phyloP scores from a whole-genome alignment of 139 green algal species.

The Tetratostichococcus sp. region DNA sequence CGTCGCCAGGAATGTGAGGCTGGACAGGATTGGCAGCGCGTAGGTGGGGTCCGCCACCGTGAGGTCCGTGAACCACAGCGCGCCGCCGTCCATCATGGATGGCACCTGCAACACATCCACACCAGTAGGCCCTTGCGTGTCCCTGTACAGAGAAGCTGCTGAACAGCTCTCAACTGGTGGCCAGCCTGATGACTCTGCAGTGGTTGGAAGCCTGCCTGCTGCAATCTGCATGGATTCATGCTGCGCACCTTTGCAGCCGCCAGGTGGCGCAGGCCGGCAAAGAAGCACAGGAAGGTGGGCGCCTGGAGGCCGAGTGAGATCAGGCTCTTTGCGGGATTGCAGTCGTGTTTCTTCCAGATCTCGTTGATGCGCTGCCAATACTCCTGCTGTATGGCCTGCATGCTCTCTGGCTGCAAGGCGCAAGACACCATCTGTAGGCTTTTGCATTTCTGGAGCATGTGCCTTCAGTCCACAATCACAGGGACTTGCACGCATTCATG shows the following conservation, averaged over 20 bases:
- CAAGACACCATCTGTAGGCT: too few species aligned
- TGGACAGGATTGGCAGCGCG: slow-evolving; percentile 67
- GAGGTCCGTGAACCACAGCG: slow-evolving; percentile 82
- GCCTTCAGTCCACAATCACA: too few species aligned
- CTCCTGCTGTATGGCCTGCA: slow-evolving; percentile 1
- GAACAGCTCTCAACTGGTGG: too few species aligned
- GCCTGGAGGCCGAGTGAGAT: slow-evolving; percentile 40
- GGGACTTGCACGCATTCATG: too few species aligned
- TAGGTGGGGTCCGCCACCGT: slow-evolving; percentile 74
- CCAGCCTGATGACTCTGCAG: too few species aligned
- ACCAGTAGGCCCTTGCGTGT: too few species aligned
- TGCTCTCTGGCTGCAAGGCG: background rate
- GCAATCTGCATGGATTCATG: background rate
- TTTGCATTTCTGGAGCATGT: too few species aligned
- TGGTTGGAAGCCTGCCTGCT: background rate
- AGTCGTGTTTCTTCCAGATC: slow-evolving; percentile 57
- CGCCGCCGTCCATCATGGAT: slow-evolving; percentile 61
- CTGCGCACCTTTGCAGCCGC: slow-evolving; percentile 30
- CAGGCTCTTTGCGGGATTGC: slow-evolving; percentile 52
- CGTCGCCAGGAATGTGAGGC: slow-evolving; percentile 60
- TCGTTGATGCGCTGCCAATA: slow-evolving; percentile 32
- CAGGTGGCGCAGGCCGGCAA: slow-evolving; percentile 50
- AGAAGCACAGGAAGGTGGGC: slow-evolving; percentile 70
- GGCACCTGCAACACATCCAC: slow-evolving; percentile 56
- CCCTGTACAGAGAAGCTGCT: too few species aligned